Evolutionary conservation across 148 eudicot genomes (phyloP).

Genomic region (Cornus kousa): DNA sequence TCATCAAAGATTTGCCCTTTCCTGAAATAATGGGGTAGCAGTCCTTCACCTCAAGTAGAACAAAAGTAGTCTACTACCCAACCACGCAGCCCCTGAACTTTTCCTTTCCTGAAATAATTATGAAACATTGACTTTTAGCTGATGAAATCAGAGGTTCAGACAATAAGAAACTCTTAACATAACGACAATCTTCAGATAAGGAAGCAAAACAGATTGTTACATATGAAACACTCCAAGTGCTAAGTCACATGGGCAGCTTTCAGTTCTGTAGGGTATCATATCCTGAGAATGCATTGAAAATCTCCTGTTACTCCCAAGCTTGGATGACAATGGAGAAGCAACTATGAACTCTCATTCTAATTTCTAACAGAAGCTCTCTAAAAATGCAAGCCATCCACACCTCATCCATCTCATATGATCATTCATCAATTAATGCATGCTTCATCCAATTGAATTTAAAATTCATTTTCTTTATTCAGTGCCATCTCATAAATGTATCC

Average conservation of each 20-base stretch:
- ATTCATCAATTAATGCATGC: background rate
- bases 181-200: background rate
- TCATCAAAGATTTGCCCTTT: too few relatives aligned
- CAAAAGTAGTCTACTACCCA: conserved; percentile 77
- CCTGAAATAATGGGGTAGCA: too few relatives aligned
- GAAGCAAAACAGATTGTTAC: background rate
- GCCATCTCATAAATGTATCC: background rate
- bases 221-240: background rate
- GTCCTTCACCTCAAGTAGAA: conserved; percentile 59
- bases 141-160: background rate
- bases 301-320: background rate
- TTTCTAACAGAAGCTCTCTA: too few relatives aligned
- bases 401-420: too few relatives aligned
- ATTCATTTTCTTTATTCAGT: background rate
- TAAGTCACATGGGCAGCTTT: background rate
- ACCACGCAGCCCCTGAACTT: conserved; percentile 68
- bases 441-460: too few relatives aligned
- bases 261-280: background rate
- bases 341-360: too few relatives aligned
- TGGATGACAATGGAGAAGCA: background rate
- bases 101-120: conserved; percentile 31
- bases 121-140: background rate
- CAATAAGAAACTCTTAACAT: too few relatives aligned
- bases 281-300: background rate
- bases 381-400: too few relatives aligned